These are phyloP conservation scores for Paracoccidioides brasiliensis DNA, from an alignment of 2,329 filamentous ascomycete species.

Conservation along the genomic window DNA sequence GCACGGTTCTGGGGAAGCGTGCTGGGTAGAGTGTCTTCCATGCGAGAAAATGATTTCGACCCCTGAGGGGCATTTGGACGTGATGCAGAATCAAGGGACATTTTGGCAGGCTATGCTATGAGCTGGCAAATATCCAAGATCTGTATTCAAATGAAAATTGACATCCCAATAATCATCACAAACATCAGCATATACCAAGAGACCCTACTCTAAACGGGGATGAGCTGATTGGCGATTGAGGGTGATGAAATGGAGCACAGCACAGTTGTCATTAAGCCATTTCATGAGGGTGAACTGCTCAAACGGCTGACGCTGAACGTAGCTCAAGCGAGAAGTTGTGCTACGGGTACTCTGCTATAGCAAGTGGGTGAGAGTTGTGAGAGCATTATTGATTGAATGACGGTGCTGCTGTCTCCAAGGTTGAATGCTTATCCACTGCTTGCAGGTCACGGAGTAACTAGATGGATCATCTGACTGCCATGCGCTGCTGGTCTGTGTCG, in stretches of 20 bases:
- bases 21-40: constrained; percentile 3
- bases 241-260: not conserved
- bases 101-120: not conserved
- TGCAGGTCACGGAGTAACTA: not conserved
- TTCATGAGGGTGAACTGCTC: not conserved
- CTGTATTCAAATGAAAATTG: not conserved
- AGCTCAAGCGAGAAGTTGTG: not conserved
- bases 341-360: not conserved
- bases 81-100: not conserved
- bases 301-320: not conserved
- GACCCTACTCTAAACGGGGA: not conserved
- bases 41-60: constrained; percentile 2
- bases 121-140: not conserved
- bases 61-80: not conserved
- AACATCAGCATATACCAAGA: not conserved
- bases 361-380: not conserved
- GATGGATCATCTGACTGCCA: not conserved
- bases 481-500: not conserved
- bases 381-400: not conserved
- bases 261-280: not conserved
- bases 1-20: constrained; percentile 15
- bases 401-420: not conserved
- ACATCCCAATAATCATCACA: not conserved
- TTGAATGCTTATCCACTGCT: too few species aligned
- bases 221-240: not conserved